These are phyloP conservation scores for Leccinum fallax DNA, from an alignment of 1,284 basidiomycete species.

Conservation along the genomic window DNA sequence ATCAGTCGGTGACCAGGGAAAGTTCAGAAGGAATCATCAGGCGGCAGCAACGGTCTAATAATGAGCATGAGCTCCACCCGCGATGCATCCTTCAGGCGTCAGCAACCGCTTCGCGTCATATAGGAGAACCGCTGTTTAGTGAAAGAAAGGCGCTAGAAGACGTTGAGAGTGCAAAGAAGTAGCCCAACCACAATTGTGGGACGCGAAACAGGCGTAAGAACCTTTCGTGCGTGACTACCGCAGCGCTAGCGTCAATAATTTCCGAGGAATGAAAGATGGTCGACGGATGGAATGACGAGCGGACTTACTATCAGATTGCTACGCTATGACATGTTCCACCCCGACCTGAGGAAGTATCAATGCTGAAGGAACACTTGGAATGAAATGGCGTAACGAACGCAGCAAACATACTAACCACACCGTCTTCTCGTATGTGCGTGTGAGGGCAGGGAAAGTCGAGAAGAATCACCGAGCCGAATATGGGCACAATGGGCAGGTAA, in stretches of 20 bases:
- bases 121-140: slow-evolving; percentile 9
- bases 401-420: slow-evolving; percentile 26
- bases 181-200: neutral
- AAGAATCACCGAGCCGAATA: slow-evolving; percentile 24
- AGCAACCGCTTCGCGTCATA: slow-evolving; percentile 11
- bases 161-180: slow-evolving; percentile 13
- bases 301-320: slow-evolving; percentile 14
- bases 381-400: slow-evolving; percentile 27
- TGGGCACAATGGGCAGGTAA: slow-evolving; percentile 24
- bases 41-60: slow-evolving; percentile 8
- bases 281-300: slow-evolving; percentile 15
- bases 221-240: slow-evolving; percentile 18
- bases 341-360: slow-evolving; percentile 19
- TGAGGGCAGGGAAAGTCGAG: slow-evolving; percentile 9
- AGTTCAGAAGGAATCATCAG: slow-evolving; percentile 10
- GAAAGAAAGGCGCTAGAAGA: slow-evolving; percentile 20
- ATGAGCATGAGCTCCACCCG: slow-evolving; percentile 16
- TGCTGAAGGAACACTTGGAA: slow-evolving; percentile 21
- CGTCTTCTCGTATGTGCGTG: slow-evolving; percentile 21
- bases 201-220: slow-evolving; percentile 8
- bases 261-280: slow-evolving; percentile 32
- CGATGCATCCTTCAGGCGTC: slow-evolving; percentile 4
- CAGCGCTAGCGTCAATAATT: slow-evolving; percentile 26
- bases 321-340: slow-evolving; percentile 11
- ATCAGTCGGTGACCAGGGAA: slow-evolving; percentile 9